Evolutionary conservation across 2,329 filamentous ascomycete genomes (phyloP), one percentile per base, ranked within the genome.

Genomic region (Dichotomopilus funicola): DNA sequence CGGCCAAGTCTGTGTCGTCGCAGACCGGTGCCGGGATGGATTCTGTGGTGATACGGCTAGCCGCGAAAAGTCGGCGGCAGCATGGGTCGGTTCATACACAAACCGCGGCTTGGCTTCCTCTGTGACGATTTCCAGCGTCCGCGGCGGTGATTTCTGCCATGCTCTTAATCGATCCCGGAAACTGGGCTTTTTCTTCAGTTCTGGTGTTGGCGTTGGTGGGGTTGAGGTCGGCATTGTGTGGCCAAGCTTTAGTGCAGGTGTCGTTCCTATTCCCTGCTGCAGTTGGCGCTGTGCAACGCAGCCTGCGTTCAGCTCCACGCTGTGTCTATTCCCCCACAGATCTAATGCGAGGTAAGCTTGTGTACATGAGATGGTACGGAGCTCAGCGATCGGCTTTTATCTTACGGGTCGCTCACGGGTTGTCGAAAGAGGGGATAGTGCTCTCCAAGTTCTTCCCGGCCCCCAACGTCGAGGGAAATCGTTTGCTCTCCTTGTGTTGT

Each of bases 11-110:
- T 27, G 50, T 4, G 9, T 33, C 8, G 13, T 49, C 8, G 56
- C 51, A 35, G 47, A 40, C 3, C 43, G 38, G 2, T 48, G 55
- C 31, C 49, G 40, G 34, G 37, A 37, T 37, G 48, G 41, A 48
- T 59, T 52, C 50, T 57, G 19, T 40, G 62, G 55, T 43, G 63
- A 52, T 4, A 62, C 44, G 1, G 62, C 57, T 31, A 66, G 52
- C 19, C 64, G 65, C 4, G 64, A 64, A 37, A 68, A 68, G 49
- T 68, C 67, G 42, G 64, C 54, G n/a, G 67, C 67, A 3, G 67
- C 67, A 56, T 68, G 67, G 36, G 60, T 63, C 12, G 67, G 66
- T 31, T 64, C 55, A 41, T 68, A 68, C 40, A 41, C 66, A 54
- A 50, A 59, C 5, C 57, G 53, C 1, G 59, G 38, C 13, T 42